These are phyloP conservation scores for Zygoascus meyerae DNA, from an alignment of 1,139 yeast genomes.

Conservation along the genomic window DNA sequence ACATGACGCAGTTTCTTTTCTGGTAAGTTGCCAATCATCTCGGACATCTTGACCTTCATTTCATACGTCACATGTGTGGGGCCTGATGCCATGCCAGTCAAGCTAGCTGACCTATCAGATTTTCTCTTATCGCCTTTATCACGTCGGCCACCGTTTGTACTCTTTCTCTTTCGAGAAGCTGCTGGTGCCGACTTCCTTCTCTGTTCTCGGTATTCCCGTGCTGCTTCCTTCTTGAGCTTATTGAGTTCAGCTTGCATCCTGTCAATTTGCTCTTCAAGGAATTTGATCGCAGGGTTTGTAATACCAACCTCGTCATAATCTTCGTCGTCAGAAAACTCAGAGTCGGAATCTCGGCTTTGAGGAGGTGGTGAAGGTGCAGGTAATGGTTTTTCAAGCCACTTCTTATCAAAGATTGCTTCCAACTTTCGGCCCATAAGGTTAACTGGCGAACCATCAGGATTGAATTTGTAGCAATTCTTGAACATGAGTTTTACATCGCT, in stretches of 20 bases:
- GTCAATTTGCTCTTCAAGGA: constrained; percentile 76
- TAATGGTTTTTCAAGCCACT: constrained; percentile 86
- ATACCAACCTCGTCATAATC: constrained; percentile 62
- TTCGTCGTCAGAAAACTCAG: constrained; percentile 55
- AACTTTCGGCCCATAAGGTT: constrained; percentile 91
- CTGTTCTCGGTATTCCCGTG: constrained; percentile 46
- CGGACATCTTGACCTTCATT: constrained; percentile 93
- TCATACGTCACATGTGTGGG: constrained; percentile 58
- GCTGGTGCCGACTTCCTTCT: constrained; percentile 22
- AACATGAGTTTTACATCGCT: constrained; percentile 76
- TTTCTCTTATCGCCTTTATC: constrained; percentile 10
- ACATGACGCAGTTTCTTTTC: constrained; percentile 82
- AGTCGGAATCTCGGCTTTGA: constrained; percentile 35
- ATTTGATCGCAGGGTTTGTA: constrained; percentile 83
- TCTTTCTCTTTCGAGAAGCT: constrained; percentile 17
- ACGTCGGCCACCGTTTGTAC: constrained; percentile 16
- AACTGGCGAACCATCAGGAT: constrained; percentile 94
- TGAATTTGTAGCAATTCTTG: constrained; percentile 82
- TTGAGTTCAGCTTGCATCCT: constrained; percentile 83
- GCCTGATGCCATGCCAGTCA: constrained; percentile 18
- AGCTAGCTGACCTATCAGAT: constrained; percentile 8
- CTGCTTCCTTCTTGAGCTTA: constrained; percentile 65
- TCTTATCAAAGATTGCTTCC: constrained; percentile 78
- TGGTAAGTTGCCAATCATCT: constrained; percentile 68
- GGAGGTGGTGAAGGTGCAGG: constrained; percentile 58